Evolutionary conservation across 1,284 basidiomycete species (phyloP).

Genomic region (Blastosporella zonata): DNA sequence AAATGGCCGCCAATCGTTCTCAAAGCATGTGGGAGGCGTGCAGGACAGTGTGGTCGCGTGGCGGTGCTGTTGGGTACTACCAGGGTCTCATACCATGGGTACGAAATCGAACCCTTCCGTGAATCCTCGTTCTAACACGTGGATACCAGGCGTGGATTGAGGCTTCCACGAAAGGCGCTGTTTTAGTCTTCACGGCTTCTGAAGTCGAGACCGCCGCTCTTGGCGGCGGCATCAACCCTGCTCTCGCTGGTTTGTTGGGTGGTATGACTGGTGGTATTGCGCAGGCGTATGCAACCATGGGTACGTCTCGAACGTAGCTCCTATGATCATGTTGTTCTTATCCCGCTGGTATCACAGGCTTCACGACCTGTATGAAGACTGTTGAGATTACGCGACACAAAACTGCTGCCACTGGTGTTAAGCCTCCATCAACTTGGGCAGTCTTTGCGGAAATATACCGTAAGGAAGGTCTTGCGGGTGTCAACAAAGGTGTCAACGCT

Average conservation of each 20-base stretch:
- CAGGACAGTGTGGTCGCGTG: constrained; percentile 87
- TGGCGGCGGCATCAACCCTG: constrained; percentile 73
- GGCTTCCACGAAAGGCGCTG: constrained; percentile 97
- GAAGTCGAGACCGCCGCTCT: constrained; percentile 83
- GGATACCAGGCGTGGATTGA: constrained; percentile 94
- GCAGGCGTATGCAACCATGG: constrained; percentile 99
- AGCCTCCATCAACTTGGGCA: constrained; percentile 92
- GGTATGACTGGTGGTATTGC: constrained; percentile 98
- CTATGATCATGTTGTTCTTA: constrained; percentile 10
- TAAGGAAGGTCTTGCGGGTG: constrained; percentile 90
- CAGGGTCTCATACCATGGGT: constrained; percentile 99
- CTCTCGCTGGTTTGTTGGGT: constrained; percentile 84
- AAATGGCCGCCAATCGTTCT: constrained; percentile 93
- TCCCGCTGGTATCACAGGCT: constrained; percentile 51
- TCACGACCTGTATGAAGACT: constrained; percentile 98
- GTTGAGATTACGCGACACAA: constrained; percentile 99
- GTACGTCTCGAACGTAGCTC: constrained; percentile 48
- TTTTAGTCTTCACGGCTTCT: constrained; percentile 93
- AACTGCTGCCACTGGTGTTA: constrained; percentile 84
- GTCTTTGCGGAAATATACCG: constrained; percentile 95
- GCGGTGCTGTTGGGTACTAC: constrained; percentile 90
- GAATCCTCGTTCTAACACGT: constrained; percentile 14
- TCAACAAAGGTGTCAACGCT: constrained; percentile 99
- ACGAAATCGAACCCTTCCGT: constrained; percentile 26
- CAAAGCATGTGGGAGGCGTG: constrained; percentile 91